Percentiles rank a stretch among this genome's conserved stretches.
These are phyloP conservation scores for Avena insularis DNA, from an alignment of 176 grass and related monocot species.

Conservation along the genomic window DNA sequence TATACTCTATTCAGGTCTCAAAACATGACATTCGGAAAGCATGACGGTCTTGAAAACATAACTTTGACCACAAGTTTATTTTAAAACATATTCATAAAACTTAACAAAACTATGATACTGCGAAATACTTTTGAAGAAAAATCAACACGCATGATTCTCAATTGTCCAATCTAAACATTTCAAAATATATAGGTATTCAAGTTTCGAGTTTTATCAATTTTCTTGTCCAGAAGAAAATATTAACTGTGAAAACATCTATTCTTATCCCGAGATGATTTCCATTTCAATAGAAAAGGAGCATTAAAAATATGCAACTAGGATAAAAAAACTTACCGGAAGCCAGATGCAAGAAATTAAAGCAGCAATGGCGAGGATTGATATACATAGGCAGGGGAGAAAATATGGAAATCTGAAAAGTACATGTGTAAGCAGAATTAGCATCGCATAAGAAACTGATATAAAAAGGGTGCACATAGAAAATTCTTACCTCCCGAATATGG, in stretches of 20 bases:
- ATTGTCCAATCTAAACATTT: not conserved
- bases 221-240: not conserved
- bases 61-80: not conserved
- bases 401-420: conserved; percentile 69
- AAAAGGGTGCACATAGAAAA: not conserved
- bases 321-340: conserved; percentile 61
- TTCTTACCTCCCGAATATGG: conserved; percentile 69
- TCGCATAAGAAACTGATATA: not conserved
- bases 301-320: not conserved
- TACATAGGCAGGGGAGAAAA: conserved; percentile 66
- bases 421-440: conserved; percentile 27
- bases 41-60: not conserved
- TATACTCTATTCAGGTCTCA: not conserved
- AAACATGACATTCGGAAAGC: not conserved
- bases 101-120: not conserved
- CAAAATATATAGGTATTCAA: not conserved
- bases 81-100: not conserved
- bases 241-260: not conserved
- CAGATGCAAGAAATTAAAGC: conserved; percentile 63
- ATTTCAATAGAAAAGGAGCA: conserved; percentile 19
- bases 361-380: conserved; percentile 49
- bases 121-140: not conserved
- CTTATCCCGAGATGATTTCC: not conserved
- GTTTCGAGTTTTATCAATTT: not conserved
- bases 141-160: not conserved